These are phyloP conservation scores for Moricandia moricandioides DNA, from an alignment of 345 rosid genomes.

Conservation along the genomic window DNA sequence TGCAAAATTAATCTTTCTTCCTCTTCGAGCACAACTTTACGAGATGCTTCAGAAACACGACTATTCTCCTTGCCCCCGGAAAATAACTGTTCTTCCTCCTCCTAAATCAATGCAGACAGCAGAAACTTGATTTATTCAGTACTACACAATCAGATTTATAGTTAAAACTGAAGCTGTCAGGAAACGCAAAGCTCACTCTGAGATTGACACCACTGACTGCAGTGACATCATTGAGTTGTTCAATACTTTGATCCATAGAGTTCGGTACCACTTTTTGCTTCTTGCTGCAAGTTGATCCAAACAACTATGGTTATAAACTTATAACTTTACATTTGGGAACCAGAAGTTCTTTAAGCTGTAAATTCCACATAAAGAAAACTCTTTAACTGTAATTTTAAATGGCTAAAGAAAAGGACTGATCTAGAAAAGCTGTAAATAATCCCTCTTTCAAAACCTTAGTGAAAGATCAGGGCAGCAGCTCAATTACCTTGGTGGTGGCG, in stretches of 20 bases:
- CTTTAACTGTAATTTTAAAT: neutral
- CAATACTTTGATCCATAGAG: slow-evolving; percentile 90
- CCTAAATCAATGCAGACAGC: slow-evolving; percentile 45
- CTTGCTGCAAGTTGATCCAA: slow-evolving; percentile 56
- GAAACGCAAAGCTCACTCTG: slow-evolving; percentile 61
- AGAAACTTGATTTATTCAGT: neutral
- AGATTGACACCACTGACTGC: slow-evolving; percentile 99
- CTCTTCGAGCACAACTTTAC: slow-evolving; percentile 91
- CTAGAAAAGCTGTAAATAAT: neutral
- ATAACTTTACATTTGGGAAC: neutral
- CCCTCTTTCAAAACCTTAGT: neutral
- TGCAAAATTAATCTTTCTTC: slow-evolving; percentile 88
- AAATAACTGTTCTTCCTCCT: slow-evolving; percentile 96
- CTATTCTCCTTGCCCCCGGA: slow-evolving; percentile 83
- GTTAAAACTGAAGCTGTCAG: slow-evolving; percentile 13
- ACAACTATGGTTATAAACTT: neutral
- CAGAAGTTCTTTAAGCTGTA: neutral
- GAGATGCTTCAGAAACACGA: slow-evolving; percentile 91
- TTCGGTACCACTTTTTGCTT: slow-evolving; percentile 85
- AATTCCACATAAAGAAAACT: neutral
- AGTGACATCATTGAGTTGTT: slow-evolving; percentile 96
- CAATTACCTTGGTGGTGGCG: slow-evolving; percentile 66
- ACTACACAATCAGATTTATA: neutral
- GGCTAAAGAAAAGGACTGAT: neutral
- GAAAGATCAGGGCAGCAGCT: slow-evolving; percentile 5